Base-by-base conservation (phyloP, 495 filamentous ascomycete genomes). In the Penicillium odoratum region DNA sequence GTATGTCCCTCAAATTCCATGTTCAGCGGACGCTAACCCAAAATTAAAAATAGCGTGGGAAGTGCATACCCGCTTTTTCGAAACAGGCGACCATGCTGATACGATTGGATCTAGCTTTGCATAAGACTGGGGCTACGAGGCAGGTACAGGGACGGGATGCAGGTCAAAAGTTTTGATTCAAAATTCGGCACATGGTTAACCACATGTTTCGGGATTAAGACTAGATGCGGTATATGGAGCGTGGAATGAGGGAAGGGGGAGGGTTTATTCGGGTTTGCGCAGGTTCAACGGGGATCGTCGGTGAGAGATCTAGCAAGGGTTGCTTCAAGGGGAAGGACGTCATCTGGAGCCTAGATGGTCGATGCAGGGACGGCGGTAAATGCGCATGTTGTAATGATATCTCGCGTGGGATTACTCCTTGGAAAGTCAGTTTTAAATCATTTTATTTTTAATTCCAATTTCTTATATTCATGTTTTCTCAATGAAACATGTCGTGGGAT, bases 241-340 rank as follows among this genome's bases (percentile, higher is more conserved):
- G 56, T 52, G 61, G 62, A 61, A 67, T 68, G 62, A 65, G 62
- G 45, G 49, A 64, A 69, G 67, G 62, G 64, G 64, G 28, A 43
- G n/a, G 42, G 43, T 48, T 44, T 43, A 46, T 13, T 43, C 8
- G 4, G 47, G 15, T 55, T 51, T 53, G 55, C 33, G 63, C 60
- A 59, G 25, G 48, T 49, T 42, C 18, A 30, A 60, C 61, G 58
- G 52, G 29, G 53, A 62, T 61, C 55, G 43, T 26, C 55, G 45
- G 55, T 45, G 55, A 59, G 54, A 57, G 56, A 55, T 60, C 59
- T 48, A 66, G 58, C 63, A 69, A 66, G 59, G 66, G 63, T 52
- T 21, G 21, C 47, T 30, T n/a, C 31, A 54, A 28, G 31, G 51
- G 43, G 34, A 29, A 33, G 16, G 26, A 63, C 57, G 60, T 63